Evolutionary conservation across 2,329 filamentous ascomycete species (phyloP).

Genomic region (Onygena corvina): DNA sequence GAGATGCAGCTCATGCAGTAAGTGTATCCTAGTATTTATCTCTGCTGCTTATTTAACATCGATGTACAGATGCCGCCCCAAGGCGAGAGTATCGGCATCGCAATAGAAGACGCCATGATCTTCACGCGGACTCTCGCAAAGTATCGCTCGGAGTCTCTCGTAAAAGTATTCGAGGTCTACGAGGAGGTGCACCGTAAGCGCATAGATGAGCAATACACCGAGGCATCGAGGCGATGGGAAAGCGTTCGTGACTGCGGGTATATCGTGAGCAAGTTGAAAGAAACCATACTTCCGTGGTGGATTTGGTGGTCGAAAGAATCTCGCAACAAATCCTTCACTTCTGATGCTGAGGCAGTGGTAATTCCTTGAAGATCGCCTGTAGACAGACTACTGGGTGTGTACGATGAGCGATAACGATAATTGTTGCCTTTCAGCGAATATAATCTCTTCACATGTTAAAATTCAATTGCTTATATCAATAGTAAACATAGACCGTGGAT

Average conservation of each 20-base stretch:
- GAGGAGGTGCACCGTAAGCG: conserved; percentile 7
- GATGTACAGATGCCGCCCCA: conserved; percentile 33
- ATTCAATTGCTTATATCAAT: too few relatives aligned
- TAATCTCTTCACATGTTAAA: too few relatives aligned
- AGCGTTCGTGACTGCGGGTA: conserved; percentile 6
- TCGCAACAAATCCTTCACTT: conserved; percentile 4
- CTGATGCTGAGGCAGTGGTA: not conserved
- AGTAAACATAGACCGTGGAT: too few relatives aligned
- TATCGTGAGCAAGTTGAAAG: conserved; percentile 9
- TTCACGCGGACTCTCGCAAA: conserved; percentile 8
- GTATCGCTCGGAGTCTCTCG: not conserved
- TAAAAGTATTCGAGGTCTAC: conserved; percentile 6
- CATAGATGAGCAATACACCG: conserved; percentile 7
- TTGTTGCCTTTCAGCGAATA: too few relatives aligned
- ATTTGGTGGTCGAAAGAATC: conserved; percentile 7
- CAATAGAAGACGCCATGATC: conserved; percentile 32
- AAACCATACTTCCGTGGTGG: conserved; percentile 6
- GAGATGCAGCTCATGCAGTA: conserved; percentile 35
- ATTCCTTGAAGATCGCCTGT: conserved; percentile 7
- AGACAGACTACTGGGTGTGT: too few relatives aligned
- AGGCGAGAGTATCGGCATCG: conserved; percentile 34
- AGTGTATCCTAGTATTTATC: conserved; percentile 18
- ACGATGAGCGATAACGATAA: too few relatives aligned
- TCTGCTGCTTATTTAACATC: not conserved
- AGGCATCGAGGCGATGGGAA: conserved; percentile 10